Percentiles rank a stretch among this genome's conserved stretches.
These are phyloP conservation scores for Tricholoma terreum DNA, from an alignment of 768 basidiomycete species.

Conservation along the genomic window DNA sequence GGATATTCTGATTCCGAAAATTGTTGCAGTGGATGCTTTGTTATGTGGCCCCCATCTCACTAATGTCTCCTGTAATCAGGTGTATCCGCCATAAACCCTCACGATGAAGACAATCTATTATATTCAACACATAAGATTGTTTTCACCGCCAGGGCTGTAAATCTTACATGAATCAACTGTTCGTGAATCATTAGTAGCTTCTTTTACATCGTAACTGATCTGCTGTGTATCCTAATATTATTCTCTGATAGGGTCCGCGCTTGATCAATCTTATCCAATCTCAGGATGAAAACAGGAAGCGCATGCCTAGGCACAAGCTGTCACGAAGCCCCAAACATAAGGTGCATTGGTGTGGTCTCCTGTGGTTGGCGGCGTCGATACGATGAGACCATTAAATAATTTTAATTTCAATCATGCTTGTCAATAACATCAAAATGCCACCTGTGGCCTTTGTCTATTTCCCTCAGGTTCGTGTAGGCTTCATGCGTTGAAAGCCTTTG, in stretches of 20 bases:
- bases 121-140: not conserved
- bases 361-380: not conserved
- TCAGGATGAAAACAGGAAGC: not conserved
- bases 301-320: not conserved
- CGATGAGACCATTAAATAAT: too few species aligned
- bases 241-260: too few species aligned
- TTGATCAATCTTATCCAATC: not conserved
- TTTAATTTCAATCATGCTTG: too few species aligned
- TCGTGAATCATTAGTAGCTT: not conserved
- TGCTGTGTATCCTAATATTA: too few species aligned
- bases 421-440: too few species aligned
- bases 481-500: too few species aligned
- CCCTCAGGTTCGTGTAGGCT: too few species aligned
- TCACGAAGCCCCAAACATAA: too few species aligned
- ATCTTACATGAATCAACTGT: not conserved
- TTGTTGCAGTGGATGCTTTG: not conserved
- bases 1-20: not conserved
- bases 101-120: not conserved
- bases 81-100: not conserved
- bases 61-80: not conserved
- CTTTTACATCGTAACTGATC: too few species aligned
- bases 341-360: too few species aligned
- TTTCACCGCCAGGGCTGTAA: not conserved
- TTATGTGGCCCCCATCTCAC: not conserved
- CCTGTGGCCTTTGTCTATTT: too few species aligned